Evolutionary conservation across 2,329 filamentous ascomycete species (phyloP).

Genomic region (Epichloe hybrida): DNA sequence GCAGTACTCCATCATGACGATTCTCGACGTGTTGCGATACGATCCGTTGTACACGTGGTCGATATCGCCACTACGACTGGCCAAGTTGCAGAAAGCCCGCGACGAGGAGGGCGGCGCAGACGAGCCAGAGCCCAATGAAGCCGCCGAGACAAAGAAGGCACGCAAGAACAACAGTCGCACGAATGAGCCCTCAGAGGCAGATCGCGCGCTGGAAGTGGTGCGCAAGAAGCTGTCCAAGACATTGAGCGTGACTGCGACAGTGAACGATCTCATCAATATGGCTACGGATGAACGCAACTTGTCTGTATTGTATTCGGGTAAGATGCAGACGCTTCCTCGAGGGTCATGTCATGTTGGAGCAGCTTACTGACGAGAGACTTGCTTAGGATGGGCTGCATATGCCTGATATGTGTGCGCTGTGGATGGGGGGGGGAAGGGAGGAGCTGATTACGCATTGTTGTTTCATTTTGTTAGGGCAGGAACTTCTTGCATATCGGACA

Average conservation of each 20-base stretch:
- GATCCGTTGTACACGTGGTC: constrained; percentile 96
- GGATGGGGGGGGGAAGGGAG: too few relatives aligned
- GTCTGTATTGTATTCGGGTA: constrained; percentile 75
- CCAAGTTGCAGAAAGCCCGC: constrained; percentile 50
- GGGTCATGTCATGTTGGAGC: neutral
- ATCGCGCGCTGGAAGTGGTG: constrained; percentile 82
- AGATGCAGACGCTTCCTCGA: constrained; percentile 11
- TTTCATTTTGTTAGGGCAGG: neutral
- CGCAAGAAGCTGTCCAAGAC: constrained; percentile 93
- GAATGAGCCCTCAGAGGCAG: constrained; percentile 61
- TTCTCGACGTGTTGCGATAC: constrained; percentile 93
- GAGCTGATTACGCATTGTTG: neutral
- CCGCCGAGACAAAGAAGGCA: constrained; percentile 25
- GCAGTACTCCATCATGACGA: constrained; percentile 94
- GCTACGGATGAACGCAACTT: constrained; percentile 87
- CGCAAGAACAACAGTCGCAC: constrained; percentile 22
- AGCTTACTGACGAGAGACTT: constrained; percentile 10
- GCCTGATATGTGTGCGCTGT: constrained; percentile 16
- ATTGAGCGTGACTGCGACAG: constrained; percentile 83
- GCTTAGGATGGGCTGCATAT: constrained; percentile 32
- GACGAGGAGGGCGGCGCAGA: constrained; percentile 28
- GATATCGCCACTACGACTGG: constrained; percentile 55
- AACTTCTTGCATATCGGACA: neutral
- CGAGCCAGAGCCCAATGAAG: constrained; percentile 23
- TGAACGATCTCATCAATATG: constrained; percentile 94